Evolutionary conservation across 2,329 filamentous ascomycete genomes (phyloP).

Genomic region (Cercospora brassicicola): DNA sequence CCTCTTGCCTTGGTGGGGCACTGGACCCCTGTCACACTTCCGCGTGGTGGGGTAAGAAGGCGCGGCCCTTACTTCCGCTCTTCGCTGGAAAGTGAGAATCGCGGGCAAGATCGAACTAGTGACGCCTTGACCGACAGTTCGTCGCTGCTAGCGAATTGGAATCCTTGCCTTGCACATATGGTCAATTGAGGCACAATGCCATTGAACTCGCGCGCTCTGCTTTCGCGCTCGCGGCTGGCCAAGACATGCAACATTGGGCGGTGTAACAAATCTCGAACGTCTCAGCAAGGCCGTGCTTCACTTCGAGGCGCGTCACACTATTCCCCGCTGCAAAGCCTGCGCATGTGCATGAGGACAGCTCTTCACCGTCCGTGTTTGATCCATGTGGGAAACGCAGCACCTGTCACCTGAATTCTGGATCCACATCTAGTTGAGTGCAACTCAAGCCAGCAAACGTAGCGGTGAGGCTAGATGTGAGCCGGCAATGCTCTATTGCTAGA

Average conservation of each 20-base stretch:
- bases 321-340: background rate
- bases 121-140: slow-evolving; percentile 8
- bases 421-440: background rate
- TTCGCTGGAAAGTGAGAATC: background rate
- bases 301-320: background rate
- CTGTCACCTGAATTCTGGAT: background rate
- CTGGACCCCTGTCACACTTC: background rate
- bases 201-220: background rate
- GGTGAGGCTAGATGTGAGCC: background rate
- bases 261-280: slow-evolving; percentile 6
- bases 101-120: background rate
- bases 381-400: background rate
- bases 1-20: slow-evolving; percentile 1
- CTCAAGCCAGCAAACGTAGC: background rate
- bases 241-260: slow-evolving; percentile 3
- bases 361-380: background rate
- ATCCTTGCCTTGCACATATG: slow-evolving; percentile 4
- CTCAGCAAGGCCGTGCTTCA: slow-evolving; percentile 1
- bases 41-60: slow-evolving; percentile 5
- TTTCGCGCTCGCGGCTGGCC: background rate
- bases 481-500: background rate
- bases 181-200: background rate
- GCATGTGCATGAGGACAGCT: background rate
- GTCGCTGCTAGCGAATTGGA: slow-evolving; percentile 12
- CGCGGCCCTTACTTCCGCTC: slow-evolving; percentile 2